Evolutionary conservation across 257 asterid genomes (phyloP).

Genomic region (Nicotiana benthamiana): DNA sequence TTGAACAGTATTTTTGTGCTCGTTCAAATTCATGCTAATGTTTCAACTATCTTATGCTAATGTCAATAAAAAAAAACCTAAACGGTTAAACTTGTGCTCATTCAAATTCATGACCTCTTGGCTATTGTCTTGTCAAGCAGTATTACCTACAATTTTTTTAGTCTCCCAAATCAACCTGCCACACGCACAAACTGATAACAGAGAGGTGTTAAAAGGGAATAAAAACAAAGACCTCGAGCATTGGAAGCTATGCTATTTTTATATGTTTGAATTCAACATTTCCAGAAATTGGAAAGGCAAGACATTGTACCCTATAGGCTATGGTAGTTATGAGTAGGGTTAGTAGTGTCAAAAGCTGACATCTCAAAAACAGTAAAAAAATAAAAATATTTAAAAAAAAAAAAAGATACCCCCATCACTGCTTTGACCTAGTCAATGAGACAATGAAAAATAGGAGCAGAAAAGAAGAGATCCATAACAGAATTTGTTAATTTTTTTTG

Average conservation of each 20-base stretch:
- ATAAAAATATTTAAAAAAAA: neutral
- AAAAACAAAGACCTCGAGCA: slow-evolving; percentile 41
- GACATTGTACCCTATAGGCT: neutral
- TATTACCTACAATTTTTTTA: neutral
- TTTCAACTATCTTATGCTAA: too few relatives aligned
- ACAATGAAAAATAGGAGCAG: neutral
- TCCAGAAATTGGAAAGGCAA: neutral
- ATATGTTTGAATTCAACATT: slow-evolving; percentile 16
- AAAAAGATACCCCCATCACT: slow-evolving; percentile 15
- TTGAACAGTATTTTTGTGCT: too few relatives aligned
- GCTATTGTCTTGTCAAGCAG: neutral
- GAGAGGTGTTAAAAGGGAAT: neutral
- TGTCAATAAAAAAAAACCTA: neutral
- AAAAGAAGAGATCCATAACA: slow-evolving; percentile 6
- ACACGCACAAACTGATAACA: neutral
- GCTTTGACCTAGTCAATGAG: slow-evolving; percentile 23
- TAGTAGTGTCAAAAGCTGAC: slow-evolving; percentile 16
- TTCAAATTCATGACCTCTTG: neutral
- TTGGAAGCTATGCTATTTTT: slow-evolving; percentile 19
- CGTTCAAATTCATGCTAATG: too few relatives aligned
- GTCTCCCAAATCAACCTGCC: neutral
- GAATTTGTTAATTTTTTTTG: neutral
- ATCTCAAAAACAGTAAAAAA: slow-evolving; percentile 22
- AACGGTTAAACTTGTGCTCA: neutral
- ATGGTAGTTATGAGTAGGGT: slow-evolving; percentile 14